Evolutionary conservation across 441 rosid species (phyloP), one percentile per base, ranked within the genome.

Genomic region (Brassica balearica): DNA sequence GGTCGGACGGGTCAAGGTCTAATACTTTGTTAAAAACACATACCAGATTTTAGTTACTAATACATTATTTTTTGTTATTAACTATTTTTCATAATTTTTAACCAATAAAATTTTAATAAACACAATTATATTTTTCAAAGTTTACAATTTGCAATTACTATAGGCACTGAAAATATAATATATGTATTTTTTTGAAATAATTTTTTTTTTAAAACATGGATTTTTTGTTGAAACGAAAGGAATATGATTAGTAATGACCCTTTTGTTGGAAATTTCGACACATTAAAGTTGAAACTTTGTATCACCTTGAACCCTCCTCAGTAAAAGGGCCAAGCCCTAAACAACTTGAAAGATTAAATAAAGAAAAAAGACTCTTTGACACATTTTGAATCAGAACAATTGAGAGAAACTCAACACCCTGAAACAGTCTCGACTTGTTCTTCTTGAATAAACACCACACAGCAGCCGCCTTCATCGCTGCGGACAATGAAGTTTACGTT

Each of bases 261-360:
- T 25, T 73, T 62, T 69, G 55, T n/a, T 61, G 41, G 75, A 73
- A 67, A 74, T 74, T 79, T 79, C 82, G 75, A 79, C 82, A 79
- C 82, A 79, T 79, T 79, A 19, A 73, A 8, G 14, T 63, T 73
- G 36, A 60, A 78, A 68, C 74, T 14, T 23, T 51, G 78, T 73
- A 73, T 73, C 60, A 73, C 51, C 70, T 68, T 51, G 27, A 73
- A 73, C n/a, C 74, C 58, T 25, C 20, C 65, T 8, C 32, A 3
- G 63, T 15, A 68, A 27, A 63, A 73, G 74, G 77, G 65, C 56
- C 22, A 46, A 60, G 14, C 58, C 62, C 72, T 73, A 67, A 68
- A 68, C 48, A 79, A 73, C 67, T 68, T 68, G 34, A 62, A 69
- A 38, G 41, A 74, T 23, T n/a, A 73, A 62, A 17, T 17, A 36